Evolutionary conservation across 371 early-diverging fungal species (phyloP).

Genomic region (Blastocladiella emersonii): DNA sequence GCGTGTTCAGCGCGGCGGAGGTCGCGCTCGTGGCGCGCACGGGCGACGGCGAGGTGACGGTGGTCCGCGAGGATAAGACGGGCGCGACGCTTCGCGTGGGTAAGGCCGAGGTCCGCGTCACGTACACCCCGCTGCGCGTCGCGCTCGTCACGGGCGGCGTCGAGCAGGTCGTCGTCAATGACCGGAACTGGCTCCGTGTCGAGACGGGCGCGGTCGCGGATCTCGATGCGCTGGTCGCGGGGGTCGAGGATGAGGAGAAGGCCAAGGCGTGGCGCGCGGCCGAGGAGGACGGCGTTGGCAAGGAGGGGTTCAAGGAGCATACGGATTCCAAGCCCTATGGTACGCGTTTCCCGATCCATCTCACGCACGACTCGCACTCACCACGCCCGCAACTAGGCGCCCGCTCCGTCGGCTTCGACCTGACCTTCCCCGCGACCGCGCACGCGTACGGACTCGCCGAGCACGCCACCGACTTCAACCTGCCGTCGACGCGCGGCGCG

Average conservation of each 20-base stretch:
- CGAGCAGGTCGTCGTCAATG: slow-evolving; percentile 59
- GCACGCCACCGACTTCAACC: slow-evolving; percentile 69
- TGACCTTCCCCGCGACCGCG: slow-evolving; percentile 67
- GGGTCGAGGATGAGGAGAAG: slow-evolving; percentile 14
- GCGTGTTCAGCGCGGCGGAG: slow-evolving; percentile 5
- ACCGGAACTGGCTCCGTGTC: slow-evolving; percentile 51
- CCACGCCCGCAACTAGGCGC: slow-evolving; percentile 37
- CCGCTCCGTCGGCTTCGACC: slow-evolving; percentile 79
- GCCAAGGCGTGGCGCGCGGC: slow-evolving; percentile 23
- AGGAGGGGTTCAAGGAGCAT: slow-evolving; percentile 73
- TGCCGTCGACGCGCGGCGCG: slow-evolving; percentile 69
- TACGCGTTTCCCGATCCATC: slow-evolving; percentile 11
- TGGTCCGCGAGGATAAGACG: slow-evolving; percentile 12
- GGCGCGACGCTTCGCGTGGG: slow-evolving; percentile 16
- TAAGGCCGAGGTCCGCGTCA: slow-evolving; percentile 14
- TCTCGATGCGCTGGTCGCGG: slow-evolving; percentile 22
- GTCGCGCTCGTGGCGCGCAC: slow-evolving; percentile 2
- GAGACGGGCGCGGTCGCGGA: slow-evolving; percentile 8
- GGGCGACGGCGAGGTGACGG: slow-evolving; percentile 8
- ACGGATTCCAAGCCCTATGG: slow-evolving; percentile 83
- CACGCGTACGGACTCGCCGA: slow-evolving; percentile 94
- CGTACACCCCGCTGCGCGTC: slow-evolving; percentile 44
- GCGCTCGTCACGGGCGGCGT: slow-evolving; percentile 45
- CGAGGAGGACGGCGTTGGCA: slow-evolving; percentile 58
- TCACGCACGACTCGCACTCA: too few species aligned